Conservation (phyloP, 495 filamentous ascomycete species). For the Trichoderma erinaceum region DNA sequence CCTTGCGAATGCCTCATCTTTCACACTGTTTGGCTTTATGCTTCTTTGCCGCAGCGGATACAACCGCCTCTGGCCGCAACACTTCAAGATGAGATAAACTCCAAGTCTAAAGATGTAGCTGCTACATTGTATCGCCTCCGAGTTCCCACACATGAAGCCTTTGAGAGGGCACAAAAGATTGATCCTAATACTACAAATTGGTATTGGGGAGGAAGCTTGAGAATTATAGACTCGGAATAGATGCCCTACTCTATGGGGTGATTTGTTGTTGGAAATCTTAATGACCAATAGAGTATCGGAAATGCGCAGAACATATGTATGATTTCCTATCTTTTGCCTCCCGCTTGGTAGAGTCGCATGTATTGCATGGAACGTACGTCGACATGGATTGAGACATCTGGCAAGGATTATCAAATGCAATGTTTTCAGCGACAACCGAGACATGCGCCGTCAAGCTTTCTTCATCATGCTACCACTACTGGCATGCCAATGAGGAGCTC, state of each 20-base stretch:
- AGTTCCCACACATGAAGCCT: neutral
- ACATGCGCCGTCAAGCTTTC: constrained; percentile 4
- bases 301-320: neutral
- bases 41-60: constrained; percentile 22
- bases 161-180: neutral
- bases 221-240: neutral
- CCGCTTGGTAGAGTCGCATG: no score
- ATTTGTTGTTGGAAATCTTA: neutral
- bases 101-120: neutral
- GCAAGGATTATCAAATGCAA: neutral
- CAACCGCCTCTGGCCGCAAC: constrained; percentile 12
- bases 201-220: neutral
- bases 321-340: no score
- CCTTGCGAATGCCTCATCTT: constrained; percentile 33
- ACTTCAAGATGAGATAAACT: neutral
- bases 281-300: neutral
- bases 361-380: no score
- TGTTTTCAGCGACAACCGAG: neutral
- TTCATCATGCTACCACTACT: neutral
- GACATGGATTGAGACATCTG: no score
- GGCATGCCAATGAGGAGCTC: neutral
- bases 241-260: neutral
- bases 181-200: neutral
- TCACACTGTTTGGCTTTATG: constrained; percentile 36
- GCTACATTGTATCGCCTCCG: neutral